Percentiles rank a stretch among this genome's conserved stretches.
Conservation (phyloP, 148 eudicot genomes). For the Rhododendron ferrugineum region DNA sequence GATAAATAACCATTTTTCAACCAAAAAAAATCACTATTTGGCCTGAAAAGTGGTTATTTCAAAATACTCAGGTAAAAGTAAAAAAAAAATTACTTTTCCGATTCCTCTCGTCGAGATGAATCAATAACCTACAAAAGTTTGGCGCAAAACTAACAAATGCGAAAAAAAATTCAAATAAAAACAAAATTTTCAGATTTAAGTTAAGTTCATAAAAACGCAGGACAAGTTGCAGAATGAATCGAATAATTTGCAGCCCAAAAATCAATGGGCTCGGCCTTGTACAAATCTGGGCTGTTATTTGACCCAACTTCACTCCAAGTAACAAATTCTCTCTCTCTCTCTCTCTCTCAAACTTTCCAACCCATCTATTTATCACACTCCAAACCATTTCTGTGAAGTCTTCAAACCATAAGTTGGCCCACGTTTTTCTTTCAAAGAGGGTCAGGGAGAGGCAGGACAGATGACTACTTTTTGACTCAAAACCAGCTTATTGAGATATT, state of each 20-base stretch:
- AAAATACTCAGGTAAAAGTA: too few species aligned
- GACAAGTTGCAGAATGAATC: not conserved
- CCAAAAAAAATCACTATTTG: too few species aligned
- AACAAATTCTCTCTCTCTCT: not conserved
- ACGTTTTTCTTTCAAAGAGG: not conserved
- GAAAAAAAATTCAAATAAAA: too few species aligned
- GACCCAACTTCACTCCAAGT: not conserved
- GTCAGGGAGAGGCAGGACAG: not conserved
- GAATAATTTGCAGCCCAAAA: not conserved
- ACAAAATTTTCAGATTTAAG: too few species aligned
- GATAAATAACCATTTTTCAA: too few species aligned
- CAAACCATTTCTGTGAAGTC: not conserved
- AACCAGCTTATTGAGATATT: not conserved
- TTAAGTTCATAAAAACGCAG: too few species aligned
- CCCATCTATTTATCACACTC: not conserved
- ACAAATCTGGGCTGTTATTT: not conserved
- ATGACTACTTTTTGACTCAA: not conserved
- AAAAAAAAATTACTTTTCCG: too few species aligned
- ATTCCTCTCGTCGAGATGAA: too few species aligned
- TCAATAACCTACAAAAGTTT: too few species aligned
- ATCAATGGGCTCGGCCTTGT: not conserved
- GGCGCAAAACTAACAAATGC: too few species aligned
- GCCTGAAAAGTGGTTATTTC: too few species aligned
- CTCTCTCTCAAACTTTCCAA: not conserved
- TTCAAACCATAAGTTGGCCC: not conserved